Percentiles rank a stretch among this genome's conserved stretches.
Evolutionary conservation across 2,329 filamentous ascomycete genomes (phyloP).

Genomic region (Plenodomus tracheiphilus): DNA sequence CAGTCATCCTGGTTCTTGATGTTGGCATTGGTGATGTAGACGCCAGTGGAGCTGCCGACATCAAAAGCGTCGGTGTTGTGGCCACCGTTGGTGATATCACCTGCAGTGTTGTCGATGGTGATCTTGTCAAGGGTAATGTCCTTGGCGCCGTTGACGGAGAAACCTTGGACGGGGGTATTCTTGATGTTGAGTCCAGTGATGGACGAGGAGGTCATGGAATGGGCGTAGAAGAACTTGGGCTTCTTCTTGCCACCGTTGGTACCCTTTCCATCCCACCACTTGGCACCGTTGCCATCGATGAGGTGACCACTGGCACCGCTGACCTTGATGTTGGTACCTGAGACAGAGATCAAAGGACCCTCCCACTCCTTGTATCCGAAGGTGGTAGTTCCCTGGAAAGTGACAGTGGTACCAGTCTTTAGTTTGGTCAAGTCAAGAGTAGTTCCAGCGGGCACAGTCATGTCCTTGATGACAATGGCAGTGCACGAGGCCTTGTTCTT

Average conservation of each 20-base stretch:
- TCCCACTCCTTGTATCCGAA: conserved; percentile 69
- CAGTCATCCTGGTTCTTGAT: conserved; percentile 65
- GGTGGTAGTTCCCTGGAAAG: conserved; percentile 67
- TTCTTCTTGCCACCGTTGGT: conserved; percentile 51
- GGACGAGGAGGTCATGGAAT: conserved; percentile 55
- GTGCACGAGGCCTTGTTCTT: conserved; percentile 57
- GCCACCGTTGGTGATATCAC: conserved; percentile 46
- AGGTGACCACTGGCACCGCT: conserved; percentile 59
- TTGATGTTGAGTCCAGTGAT: conserved; percentile 57
- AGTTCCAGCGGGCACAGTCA: conserved; percentile 60
- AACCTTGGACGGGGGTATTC: conserved; percentile 60
- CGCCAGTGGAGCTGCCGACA: conserved; percentile 52
- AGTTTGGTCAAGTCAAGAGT: conserved; percentile 63
- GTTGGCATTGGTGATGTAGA: conserved; percentile 56
- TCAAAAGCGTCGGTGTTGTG: conserved; percentile 64
- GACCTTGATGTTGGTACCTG: conserved; percentile 62
- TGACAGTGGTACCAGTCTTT: conserved; percentile 57
- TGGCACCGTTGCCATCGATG: conserved; percentile 60
- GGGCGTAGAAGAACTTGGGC: conserved; percentile 60
- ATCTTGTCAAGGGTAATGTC: conserved; percentile 54
- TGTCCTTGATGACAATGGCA: conserved; percentile 56
- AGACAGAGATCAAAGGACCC: conserved; percentile 65
- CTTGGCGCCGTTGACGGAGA: conserved; percentile 51
- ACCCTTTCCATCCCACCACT: conserved; percentile 56
- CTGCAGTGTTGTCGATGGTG: conserved; percentile 62